Base-by-base conservation (phyloP, 805 yeast genomes). In the Candida michaelii region DNA sequence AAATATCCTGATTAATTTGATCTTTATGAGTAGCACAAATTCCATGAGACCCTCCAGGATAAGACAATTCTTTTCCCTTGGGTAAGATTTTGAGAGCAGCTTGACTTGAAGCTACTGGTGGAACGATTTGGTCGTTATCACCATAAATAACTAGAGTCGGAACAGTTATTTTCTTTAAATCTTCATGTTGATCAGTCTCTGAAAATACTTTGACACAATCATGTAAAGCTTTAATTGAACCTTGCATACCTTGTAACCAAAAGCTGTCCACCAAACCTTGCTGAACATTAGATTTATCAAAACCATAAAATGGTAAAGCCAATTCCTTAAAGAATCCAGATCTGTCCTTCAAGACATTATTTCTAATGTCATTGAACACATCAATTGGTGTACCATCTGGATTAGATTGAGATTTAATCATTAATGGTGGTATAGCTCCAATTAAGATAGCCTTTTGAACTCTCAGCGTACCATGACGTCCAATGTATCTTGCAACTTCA, bases 121-220 rank as follows among this genome's bases (percentile, higher is more conserved):
- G 53, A 13, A 49, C 53, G 33, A 49, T 47, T 36, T 47, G 33
- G 32, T 12, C 53, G 46, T 30, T 49, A 52, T 46, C 65, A 63
- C 36, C 44, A 56, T 50, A 50, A 14, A 47, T 13, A 10, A 50
- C 50, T 25, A 50, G 44, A 6, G 54, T 50, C 13, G 51, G 52
- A 29, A 50, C 33, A 14, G 23, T 19, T 44, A 50, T 48, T 14
- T 41, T 48, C 27, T 41, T 33, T 40, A 50, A 50, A 30, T 50
- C 54, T 14, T 39, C 52, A 14, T 27, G 27, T 18, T 43, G 48
- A 30, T 50, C 52, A 10, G 52, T 50, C 29, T 48, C 52, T 6
- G 52, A 48, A 30, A 50, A 50, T 14, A 36, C 54, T 13, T 36
- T 24, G 6, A 50, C 45, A 46, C 54, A 50, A 25, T 48, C 54